Conservation (phyloP, 2,329 filamentous ascomycete genomes). For the Aspergillus aculeatus region DNA sequence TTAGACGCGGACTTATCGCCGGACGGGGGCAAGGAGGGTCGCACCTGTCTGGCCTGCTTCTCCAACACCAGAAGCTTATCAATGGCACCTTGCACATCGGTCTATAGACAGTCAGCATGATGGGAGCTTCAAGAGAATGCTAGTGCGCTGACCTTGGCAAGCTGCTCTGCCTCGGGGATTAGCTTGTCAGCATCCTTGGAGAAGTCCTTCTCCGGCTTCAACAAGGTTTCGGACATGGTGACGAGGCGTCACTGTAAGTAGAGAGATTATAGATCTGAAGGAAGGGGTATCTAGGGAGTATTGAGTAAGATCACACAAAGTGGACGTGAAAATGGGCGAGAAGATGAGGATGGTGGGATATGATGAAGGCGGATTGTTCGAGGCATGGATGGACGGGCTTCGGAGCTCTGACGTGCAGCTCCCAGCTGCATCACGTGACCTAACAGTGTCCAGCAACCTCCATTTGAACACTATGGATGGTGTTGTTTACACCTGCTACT, state of each 20-base stretch:
- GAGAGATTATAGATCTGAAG: background rate
- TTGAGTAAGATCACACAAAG: constrained; percentile 1
- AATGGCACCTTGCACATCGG: constrained; percentile 78
- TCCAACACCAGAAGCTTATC: constrained; percentile 90
- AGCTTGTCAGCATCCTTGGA: constrained; percentile 91
- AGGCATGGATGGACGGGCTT: constrained; percentile 6
- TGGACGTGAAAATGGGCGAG: constrained; percentile 8
- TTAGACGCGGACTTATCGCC: constrained; percentile 9
- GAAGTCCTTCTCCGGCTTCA: constrained; percentile 99
- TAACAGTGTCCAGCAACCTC: background rate
- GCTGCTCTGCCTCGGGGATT: constrained; percentile 84
- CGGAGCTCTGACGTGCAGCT: constrained; percentile 15
- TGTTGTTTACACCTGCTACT: background rate
- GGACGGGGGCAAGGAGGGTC: constrained; percentile 4
- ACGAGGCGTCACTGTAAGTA: constrained; percentile 21
- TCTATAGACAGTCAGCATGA: constrained; percentile 32
- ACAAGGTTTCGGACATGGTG: constrained; percentile 75
- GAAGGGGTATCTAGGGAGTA: constrained; percentile 6
- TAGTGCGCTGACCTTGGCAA: constrained; percentile 69
- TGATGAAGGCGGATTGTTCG: constrained; percentile 3
- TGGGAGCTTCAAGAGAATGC: background rate
- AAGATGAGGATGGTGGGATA: background rate
- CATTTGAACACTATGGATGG: too few relatives aligned
- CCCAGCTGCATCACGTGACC: constrained; percentile 27
- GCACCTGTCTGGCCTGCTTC: constrained; percentile 94